Base-by-base conservation (phyloP, 2,329 filamentous ascomycete genomes). In the Diaporthe sp. region DNA sequence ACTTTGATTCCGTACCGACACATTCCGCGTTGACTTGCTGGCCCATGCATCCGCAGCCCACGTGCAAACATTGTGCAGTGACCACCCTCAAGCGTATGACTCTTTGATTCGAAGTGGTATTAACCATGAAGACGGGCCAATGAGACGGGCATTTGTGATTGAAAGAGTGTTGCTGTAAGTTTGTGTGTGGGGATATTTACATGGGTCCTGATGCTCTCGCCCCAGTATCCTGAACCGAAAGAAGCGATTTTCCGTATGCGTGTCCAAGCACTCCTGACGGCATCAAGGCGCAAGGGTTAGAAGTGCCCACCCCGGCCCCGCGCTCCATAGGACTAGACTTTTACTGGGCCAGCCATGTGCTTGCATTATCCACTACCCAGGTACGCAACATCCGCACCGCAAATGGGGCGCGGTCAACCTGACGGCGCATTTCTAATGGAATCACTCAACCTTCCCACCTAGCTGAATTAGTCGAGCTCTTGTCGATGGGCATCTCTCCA, bases 201-300 rank as follows among this genome's bases (percentile, higher is more conserved):
- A 60, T 19, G 57, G 57, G 22, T 60, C 22, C 12, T 4, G 17
- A 34, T 4, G 57, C 31, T 60, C 31, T 19, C 19, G 31, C 15
- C 31, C 57, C 31, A 60, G 10, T 22, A 22, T 22, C 19, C 57
- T 19, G 39, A 34, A 37, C 57, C 57, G 57, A 60, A 60, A 60
- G 31, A n/a, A n/a, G 57, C 17, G 10, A 34, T 60, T 60, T 60
- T 60, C 31, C 57, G 57, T 60, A 60, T 60, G 25, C 31, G 57
- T 39, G 31, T 31, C 31, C 31, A 31, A 31, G 31, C 31, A 31
- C 9, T 60, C 31, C 34, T n/a, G 4, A 19, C 53, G 28, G 53
- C 28, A 57, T 7, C 53, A 22, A 57, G 53, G 28, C 31, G 53
- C 53, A 31, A 57, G 53, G 28, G 7, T 19, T 9, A 10, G 5